Base-by-base conservation (phyloP, 2,329 filamentous ascomycete genomes). In the Torrubiella hemipterigena region DNA sequence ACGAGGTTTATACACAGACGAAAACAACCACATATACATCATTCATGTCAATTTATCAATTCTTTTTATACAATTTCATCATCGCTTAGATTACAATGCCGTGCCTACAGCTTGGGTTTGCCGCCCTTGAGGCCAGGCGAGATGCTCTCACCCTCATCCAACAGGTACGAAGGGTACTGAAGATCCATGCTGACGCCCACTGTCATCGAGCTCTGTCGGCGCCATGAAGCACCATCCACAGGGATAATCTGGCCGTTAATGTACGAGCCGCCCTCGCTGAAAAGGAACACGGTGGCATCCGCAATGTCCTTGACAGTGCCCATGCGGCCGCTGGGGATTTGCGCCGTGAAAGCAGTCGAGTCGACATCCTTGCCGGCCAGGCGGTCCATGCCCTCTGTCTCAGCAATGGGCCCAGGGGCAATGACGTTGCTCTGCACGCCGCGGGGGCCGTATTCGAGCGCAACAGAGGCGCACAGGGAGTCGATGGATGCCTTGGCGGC, bases 401-500 rank as follows among this genome's bases (percentile, higher is more conserved):
- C 80, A 2, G 64, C 73, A 43, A 98, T 93, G 1, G 81, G 82
- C 1, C 91, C 91, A 0, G 89, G 91, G 0, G 85, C 75, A 42
- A 98, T 81, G 33, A 91, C 75, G 50, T 98, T 98, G 33, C 80
- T 83, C 2, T 82, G 87, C 19, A 96, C 61, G 11, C 91, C 91
- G 26, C 73, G 70, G 0, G 91, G 91, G 0, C 89, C 89, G 50
- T 91, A 91, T 55, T 98, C 91, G 32, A 98, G 72, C 2, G 85
- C 77, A 0, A 93, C 73, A 5, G 75, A 80, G 32, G 77, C 71
- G 36, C 82, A 79, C 48, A 98, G 71, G 2, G 85, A 78, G 56
- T 98, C 89, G 9, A 98, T 76, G 12, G 80, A 83, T 1, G 89
- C 82, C 59, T 98, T 98, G 35, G 91, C 89, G 2, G 86, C 86